These are phyloP conservation scores for Pezicula neosporulosa DNA, from an alignment of 2,329 filamentous ascomycete species.

Conservation along the genomic window DNA sequence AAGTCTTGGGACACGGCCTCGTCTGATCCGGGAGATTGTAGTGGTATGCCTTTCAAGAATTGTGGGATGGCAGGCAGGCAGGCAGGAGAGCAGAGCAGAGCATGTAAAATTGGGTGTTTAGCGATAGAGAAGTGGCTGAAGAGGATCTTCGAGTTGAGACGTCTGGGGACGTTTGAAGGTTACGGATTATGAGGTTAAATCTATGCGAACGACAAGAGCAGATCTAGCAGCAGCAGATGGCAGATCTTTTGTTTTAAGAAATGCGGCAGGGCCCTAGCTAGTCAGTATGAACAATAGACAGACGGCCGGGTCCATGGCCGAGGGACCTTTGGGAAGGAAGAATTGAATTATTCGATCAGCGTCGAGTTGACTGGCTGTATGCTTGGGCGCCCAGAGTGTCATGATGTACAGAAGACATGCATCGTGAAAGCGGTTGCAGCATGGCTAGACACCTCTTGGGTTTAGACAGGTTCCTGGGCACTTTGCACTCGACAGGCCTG, in stretches of 20 bases:
- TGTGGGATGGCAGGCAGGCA: too few species aligned
- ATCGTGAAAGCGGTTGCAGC: neutral
- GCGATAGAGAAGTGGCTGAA: conserved; percentile 5
- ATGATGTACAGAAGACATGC: conserved; percentile 5
- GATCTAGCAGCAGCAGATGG: conserved; percentile 12
- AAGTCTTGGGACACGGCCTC: conserved; percentile 10
- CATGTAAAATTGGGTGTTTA: neutral
- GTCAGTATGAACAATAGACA: neutral
- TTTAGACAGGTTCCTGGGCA: neutral
- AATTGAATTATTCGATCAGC: too few species aligned
- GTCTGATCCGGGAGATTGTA: conserved; percentile 17
- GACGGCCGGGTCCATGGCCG: neutral
- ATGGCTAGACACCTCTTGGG: neutral
- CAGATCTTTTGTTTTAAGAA: conserved; percentile 25
- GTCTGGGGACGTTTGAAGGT: conserved; percentile 18
- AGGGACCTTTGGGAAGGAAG: too few species aligned
- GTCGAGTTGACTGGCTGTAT: neutral
- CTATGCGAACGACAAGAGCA: conserved; percentile 6
- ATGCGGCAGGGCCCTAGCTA: conserved; percentile 11
- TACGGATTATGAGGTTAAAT: conserved; percentile 5
- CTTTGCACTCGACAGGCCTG: neutral
- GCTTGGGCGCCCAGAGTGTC: neutral
- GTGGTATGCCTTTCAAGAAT: conserved; percentile 1
- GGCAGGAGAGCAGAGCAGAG: too few species aligned
- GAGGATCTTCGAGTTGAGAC: conserved; percentile 25